These are phyloP conservation scores for Cyclospora cayetanensis DNA, from an alignment of 169 alveolate species.

Conservation along the genomic window DNA sequence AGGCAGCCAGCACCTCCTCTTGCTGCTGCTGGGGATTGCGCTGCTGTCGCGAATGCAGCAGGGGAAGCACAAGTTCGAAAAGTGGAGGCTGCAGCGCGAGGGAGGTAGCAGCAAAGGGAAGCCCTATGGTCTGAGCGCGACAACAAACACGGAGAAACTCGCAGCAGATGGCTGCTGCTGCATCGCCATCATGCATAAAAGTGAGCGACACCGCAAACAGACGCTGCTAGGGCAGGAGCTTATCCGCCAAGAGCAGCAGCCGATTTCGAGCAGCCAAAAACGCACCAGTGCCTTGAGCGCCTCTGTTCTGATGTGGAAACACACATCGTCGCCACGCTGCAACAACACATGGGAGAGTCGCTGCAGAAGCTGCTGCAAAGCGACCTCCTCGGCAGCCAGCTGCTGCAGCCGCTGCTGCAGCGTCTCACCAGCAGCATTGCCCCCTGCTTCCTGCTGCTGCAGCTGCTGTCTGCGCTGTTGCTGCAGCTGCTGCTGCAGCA, in stretches of 20 bases:
- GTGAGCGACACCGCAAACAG: no score
- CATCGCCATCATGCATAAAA: no score
- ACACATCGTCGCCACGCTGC: neutral
- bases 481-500: neutral
- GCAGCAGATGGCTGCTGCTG: no score
- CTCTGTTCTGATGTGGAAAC: neutral
- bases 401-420: neutral
- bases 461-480: neutral
- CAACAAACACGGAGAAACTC: neutral
- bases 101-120: slow-evolving; percentile 7
- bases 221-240: no score
- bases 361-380: neutral
- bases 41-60: slow-evolving; percentile 4
- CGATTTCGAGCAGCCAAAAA: neutral
- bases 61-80: neutral
- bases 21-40: neutral
- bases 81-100: neutral
- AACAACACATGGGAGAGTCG: neutral
- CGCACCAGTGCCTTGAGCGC: neutral
- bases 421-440: neutral
- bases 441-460: neutral
- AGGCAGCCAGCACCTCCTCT: neutral
- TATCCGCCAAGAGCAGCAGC: neutral
- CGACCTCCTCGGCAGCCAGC: neutral
- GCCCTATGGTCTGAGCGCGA: neutral